Evolutionary conservation across 2,329 filamentous ascomycete genomes (phyloP).

Genomic region (Tolypocladium ovalisporum): DNA sequence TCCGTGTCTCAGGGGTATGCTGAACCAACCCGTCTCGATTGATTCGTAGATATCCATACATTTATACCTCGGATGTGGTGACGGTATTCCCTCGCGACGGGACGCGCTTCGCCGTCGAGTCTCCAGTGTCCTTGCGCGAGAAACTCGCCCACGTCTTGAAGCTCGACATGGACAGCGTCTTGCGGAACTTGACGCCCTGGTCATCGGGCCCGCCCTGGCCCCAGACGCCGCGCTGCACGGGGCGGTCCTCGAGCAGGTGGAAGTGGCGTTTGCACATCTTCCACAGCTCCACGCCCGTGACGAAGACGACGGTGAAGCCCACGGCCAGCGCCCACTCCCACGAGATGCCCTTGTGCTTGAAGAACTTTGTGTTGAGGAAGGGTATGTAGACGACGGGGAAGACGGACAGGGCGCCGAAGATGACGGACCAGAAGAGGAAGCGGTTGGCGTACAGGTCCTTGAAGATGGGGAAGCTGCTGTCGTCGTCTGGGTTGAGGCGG

Average conservation of each 20-base stretch:
- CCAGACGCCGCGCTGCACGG: slow-evolving; percentile 39
- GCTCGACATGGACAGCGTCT: slow-evolving; percentile 40
- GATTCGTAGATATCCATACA: not conserved
- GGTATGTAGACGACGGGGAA: slow-evolving; percentile 66
- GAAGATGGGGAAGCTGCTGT: slow-evolving; percentile 41
- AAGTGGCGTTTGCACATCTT: slow-evolving; percentile 55
- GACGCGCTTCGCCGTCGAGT: slow-evolving; percentile 18
- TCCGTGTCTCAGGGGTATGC: too few species aligned
- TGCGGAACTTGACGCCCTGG: slow-evolving; percentile 30
- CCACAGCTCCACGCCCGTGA: slow-evolving; percentile 60
- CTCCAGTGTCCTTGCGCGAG: slow-evolving; percentile 28
- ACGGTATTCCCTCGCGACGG: slow-evolving; percentile 8
- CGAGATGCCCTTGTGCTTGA: slow-evolving; percentile 59
- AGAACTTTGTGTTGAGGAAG: slow-evolving; percentile 56
- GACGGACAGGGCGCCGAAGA: slow-evolving; percentile 48
- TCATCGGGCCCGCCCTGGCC: slow-evolving; percentile 40
- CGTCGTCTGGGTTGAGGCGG: slow-evolving; percentile 45
- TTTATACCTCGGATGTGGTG: not conserved
- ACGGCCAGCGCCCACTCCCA: slow-evolving; percentile 70
- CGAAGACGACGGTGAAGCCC: slow-evolving; percentile 51
- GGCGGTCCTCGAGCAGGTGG: slow-evolving; percentile 38
- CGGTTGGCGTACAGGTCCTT: slow-evolving; percentile 57
- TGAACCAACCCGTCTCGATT: too few species aligned
- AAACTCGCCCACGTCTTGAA: slow-evolving; percentile 36
- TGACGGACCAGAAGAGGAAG: slow-evolving; percentile 59